Conservation (phyloP, 2,329 filamentous ascomycete species). For the Ophiostoma sp. region DNA sequence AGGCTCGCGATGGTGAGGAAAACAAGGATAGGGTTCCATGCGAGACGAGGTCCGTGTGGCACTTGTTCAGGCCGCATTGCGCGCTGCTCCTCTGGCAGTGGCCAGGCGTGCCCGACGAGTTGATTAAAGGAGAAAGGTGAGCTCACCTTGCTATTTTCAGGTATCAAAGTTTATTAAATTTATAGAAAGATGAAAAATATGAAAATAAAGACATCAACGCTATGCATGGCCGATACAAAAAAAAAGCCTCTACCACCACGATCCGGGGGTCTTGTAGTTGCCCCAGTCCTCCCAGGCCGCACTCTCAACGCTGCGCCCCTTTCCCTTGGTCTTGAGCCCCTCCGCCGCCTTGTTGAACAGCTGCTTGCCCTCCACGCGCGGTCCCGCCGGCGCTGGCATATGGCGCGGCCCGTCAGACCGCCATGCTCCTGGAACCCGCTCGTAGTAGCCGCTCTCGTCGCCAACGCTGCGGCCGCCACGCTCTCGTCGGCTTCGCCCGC, state of each 20-base stretch:
- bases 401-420: not conserved
- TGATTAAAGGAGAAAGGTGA: not conserved
- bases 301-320: not conserved
- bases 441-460: not conserved
- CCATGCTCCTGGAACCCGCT: not conserved
- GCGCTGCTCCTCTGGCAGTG: not conserved
- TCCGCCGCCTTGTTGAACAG: slow-evolving; percentile 26
- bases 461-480: not conserved
- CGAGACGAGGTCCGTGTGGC: not conserved
- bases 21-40: not conserved
- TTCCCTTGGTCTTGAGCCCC: slow-evolving; percentile 16
- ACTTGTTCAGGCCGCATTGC: not conserved
- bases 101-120: not conserved
- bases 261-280: slow-evolving; percentile 21
- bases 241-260: slow-evolving; percentile 14
- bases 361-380: slow-evolving; percentile 15
- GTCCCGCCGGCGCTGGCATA: not conserved
- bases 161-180: not conserved
- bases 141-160: no score
- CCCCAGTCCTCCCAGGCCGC: slow-evolving; percentile 19
- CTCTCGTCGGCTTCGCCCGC: not conserved
- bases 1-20: not conserved
- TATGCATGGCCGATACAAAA: not conserved
- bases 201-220: not conserved
- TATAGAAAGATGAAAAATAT: not conserved